These are phyloP conservation scores for Lactarius sanguifluus DNA, from an alignment of 768 basidiomycete species.

Conservation along the genomic window DNA sequence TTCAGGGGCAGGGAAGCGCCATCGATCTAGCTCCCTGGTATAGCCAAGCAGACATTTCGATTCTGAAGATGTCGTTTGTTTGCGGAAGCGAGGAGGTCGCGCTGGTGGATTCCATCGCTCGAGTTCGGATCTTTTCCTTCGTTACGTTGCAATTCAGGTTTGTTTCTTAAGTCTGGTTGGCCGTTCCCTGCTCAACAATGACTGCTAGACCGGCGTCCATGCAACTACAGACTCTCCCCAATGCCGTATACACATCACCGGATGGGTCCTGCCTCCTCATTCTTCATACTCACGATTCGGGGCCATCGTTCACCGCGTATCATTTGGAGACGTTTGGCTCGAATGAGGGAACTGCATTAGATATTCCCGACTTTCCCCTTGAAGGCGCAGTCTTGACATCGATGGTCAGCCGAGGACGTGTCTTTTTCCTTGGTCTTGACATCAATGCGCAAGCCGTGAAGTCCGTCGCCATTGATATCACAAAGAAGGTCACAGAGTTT, in stretches of 20 bases:
- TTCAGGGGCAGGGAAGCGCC: slow-evolving; percentile 44
- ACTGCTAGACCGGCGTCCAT: slow-evolving; percentile 45
- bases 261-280: slow-evolving; percentile 55
- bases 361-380: slow-evolving; percentile 34
- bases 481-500: slow-evolving; percentile 56
- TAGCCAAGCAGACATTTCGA: slow-evolving; percentile 27
- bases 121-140: slow-evolving; percentile 52
- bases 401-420: slow-evolving; percentile 41
- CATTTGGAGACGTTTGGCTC: slow-evolving; percentile 61
- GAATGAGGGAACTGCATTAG: slow-evolving; percentile 43
- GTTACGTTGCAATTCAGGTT: slow-evolving; percentile 55
- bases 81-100: slow-evolving; percentile 53
- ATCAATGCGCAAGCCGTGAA: slow-evolving; percentile 34
- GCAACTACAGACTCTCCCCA: slow-evolving; percentile 38
- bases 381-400: slow-evolving; percentile 44
- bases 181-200: not conserved
- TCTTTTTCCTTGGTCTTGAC: slow-evolving; percentile 48
- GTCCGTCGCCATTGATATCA: slow-evolving; percentile 53
- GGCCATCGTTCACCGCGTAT: slow-evolving; percentile 40
- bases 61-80: slow-evolving; percentile 45
- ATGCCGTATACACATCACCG: slow-evolving; percentile 46
- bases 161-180: not conserved
- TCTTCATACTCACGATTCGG: slow-evolving; percentile 29
- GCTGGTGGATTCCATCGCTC: slow-evolving; percentile 45
- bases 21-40: slow-evolving; percentile 50